These are phyloP conservation scores for Cadophora gregata DNA, from an alignment of 2,329 filamentous ascomycete genomes.

Conservation along the genomic window DNA sequence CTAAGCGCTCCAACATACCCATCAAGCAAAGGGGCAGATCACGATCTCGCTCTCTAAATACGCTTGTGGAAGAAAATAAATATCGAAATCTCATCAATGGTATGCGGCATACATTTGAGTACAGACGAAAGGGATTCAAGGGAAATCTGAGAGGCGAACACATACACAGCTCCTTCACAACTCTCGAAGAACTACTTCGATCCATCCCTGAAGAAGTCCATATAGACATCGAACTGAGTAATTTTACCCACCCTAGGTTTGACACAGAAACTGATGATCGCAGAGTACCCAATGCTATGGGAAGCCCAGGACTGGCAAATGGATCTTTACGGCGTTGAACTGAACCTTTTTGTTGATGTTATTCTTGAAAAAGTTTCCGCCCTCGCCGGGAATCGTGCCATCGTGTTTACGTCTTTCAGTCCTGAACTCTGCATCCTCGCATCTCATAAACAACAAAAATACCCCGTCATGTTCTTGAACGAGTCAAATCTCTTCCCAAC, in stretches of 20 bases:
- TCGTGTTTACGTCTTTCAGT: conserved; percentile 26
- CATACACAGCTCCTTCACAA: conserved; percentile 26
- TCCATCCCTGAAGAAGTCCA: conserved; percentile 20
- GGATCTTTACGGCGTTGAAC: conserved; percentile 20
- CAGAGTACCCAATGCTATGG: conserved; percentile 30
- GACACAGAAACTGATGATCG: not conserved
- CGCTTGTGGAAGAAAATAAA: too few relatives aligned
- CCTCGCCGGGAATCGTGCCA: conserved; percentile 9
- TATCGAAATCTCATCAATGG: too few relatives aligned
- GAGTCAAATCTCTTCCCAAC: conserved; percentile 23
- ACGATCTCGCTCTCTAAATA: too few relatives aligned
- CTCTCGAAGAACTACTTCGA: conserved; percentile 25
- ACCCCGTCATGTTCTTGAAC: conserved; percentile 26
- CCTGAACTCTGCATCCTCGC: conserved; percentile 28
- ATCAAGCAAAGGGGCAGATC: too few relatives aligned
- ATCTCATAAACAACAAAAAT: conserved; percentile 24
- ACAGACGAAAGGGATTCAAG: conserved; percentile 25
- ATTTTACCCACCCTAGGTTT: not conserved
- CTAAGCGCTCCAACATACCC: too few relatives aligned
- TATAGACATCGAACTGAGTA: conserved; percentile 28
- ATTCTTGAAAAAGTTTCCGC: conserved; percentile 15
- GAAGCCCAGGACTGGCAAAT: conserved; percentile 30
- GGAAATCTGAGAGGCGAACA: conserved; percentile 26
- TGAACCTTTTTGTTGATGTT: conserved; percentile 24
- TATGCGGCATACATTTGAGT: conserved; percentile 27